Percentiles rank a stretch among this genome's conserved stretches.
phyloP scores from a whole-genome alignment of 495 filamentous ascomycete genomes.

The Penicillium waksmanii region DNA sequence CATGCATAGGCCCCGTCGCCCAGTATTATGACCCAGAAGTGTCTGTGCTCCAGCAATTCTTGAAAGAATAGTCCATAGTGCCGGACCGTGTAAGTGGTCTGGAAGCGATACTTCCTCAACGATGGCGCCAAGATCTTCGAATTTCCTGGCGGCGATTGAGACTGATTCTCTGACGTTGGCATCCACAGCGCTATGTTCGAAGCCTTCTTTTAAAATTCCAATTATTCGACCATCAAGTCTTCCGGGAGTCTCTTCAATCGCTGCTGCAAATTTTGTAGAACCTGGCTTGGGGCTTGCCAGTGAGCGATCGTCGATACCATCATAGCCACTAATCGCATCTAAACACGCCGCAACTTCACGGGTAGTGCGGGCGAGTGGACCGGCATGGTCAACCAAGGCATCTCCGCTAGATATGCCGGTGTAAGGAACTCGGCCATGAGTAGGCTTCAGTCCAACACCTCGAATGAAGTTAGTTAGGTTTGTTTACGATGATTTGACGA shows the following conservation, averaged over 20 bases:
- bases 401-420: constrained; percentile 51
- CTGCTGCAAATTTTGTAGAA: constrained; percentile 43
- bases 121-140: constrained; percentile 53
- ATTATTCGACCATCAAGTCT: constrained; percentile 54
- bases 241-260: constrained; percentile 25
- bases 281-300: constrained; percentile 48
- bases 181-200: constrained; percentile 47
- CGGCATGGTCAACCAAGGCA: constrained; percentile 50
- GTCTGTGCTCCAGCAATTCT: constrained; percentile 47
- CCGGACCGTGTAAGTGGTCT: constrained; percentile 48
- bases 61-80: constrained; percentile 55
- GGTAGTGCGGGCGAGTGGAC: constrained; percentile 52
- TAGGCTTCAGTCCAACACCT: constrained; percentile 53
- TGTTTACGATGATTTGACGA: background rate
- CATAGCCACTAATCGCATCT: constrained; percentile 56
- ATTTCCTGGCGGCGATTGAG: constrained; percentile 45
- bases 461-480: constrained; percentile 13
- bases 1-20: constrained; percentile 44
- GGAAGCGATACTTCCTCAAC: constrained; percentile 57
- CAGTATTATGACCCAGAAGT: constrained; percentile 42
- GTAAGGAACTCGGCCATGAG: constrained; percentile 56
- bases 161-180: constrained; percentile 46
- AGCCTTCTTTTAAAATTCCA: constrained; percentile 56
- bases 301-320: constrained; percentile 60
- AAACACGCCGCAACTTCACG: constrained; percentile 55